Evolutionary conservation across 345 rosid genomes (phyloP), one percentile per base, ranked within the genome.

Genomic region (Euclidium syriacum): DNA sequence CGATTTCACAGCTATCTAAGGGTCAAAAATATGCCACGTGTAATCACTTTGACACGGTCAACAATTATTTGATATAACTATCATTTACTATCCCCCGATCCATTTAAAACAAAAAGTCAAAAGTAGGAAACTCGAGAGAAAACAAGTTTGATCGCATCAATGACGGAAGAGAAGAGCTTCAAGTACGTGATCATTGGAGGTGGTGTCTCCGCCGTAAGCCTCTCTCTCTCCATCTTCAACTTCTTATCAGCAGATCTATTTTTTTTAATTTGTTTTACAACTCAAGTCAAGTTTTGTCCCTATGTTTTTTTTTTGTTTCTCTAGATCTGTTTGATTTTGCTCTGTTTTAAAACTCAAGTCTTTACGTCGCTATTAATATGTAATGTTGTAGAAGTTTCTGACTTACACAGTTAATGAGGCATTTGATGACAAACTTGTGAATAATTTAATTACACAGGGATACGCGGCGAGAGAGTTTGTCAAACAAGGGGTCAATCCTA

Each of bases 401-500:
- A n/a, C n/a, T n/a, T n/a, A n/a, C n/a, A n/a, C n/a, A n/a, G n/a
- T n/a, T n/a, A n/a, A n/a, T n/a, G n/a, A n/a, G n/a, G 33, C 7
- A 29, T 29, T 29, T 29, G 2, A 1, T n/a, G n/a, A n/a, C n/a
- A n/a, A 29, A 29, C 33, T 29, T 5, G 5, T 29, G 33, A 29
- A 29, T 29, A 5, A 6, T 27, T 29, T 6, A 29, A 5, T 6
- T 29, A 5, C 33, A 5, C 1, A 40, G 70, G 53, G 97, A 49
- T 86, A 86, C 75, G 96, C 96, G 7, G 96, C 95, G 27, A 75
- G 80, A 67, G 91, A 89, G 77, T 89, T 89, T 54, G 74, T 54
- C 4, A 81, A 75, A 56, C 87, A 73, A 38, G 95, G 91, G 8
- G 62, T 89, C 27, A 71, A 79, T 58, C 85, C 86, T 14, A 91